A percentile compares a stretch with the other conserved stretches of the same genome.
phyloP scores from a whole-genome alignment of 2,329 filamentous ascomycete genomes.

The Talaromyces sp. region DNA sequence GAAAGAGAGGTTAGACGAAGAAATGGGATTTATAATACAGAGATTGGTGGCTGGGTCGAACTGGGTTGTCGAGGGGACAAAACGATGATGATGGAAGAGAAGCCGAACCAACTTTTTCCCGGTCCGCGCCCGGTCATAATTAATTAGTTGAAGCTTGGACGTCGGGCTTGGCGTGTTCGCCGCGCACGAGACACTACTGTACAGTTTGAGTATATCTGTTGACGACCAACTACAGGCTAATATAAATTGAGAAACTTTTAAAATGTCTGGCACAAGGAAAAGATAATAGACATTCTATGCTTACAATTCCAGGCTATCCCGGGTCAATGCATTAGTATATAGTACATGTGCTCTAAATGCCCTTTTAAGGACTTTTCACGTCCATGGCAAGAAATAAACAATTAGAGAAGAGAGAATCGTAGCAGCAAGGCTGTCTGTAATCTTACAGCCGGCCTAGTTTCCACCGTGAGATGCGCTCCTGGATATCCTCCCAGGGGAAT shows the following conservation, averaged over 20 bases:
- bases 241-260: neutral
- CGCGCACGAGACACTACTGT: neutral
- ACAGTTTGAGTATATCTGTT: too few species aligned
- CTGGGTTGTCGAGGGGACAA: constrained; percentile 18
- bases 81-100: constrained; percentile 16
- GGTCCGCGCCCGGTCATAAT: constrained; percentile 25
- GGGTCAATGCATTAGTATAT: neutral
- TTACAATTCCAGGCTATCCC: neutral
- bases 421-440: neutral
- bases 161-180: constrained; percentile 7
- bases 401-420: neutral
- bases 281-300: neutral
- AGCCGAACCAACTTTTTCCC: constrained; percentile 34
- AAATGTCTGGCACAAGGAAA: neutral
- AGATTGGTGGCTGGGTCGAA: neutral
- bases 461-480: constrained; percentile 78
- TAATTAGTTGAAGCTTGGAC: constrained; percentile 28
- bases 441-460: constrained; percentile 61
- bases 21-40: neutral
- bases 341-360: constrained; percentile 1
- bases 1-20: neutral
- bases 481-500: constrained; percentile 82
- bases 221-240: neutral
- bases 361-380: neutral
- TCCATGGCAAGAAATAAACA: neutral